These are phyloP conservation scores for Penicillium robsamsonii DNA, from an alignment of 495 filamentous ascomycete genomes.

Conservation along the genomic window DNA sequence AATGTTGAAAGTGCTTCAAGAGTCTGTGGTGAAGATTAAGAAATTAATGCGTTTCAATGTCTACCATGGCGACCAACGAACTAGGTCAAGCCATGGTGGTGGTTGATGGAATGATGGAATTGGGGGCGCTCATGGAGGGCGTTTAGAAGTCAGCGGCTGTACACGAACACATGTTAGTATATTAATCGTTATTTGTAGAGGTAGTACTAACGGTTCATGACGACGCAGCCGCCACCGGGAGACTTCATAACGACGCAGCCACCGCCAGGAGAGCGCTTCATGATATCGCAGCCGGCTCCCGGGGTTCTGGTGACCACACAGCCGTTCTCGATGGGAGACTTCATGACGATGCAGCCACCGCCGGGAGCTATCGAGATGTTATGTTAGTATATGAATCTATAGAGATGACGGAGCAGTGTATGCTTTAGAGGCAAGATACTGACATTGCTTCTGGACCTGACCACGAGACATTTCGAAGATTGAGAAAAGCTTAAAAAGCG, in stretches of 20 bases:
- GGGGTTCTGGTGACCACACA: neutral
- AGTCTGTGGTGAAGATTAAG: neutral
- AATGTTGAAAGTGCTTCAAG: conserved; percentile 7
- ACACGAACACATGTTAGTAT: neutral
- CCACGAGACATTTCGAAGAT: conserved; percentile 38
- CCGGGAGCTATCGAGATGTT: conserved; percentile 32
- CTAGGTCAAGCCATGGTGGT: conserved; percentile 10
- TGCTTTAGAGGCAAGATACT: conserved; percentile 7
- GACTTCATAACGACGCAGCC: conserved; percentile 9
- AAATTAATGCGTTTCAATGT: conserved; percentile 7
- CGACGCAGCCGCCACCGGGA: conserved; percentile 9
- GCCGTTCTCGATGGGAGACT: neutral
- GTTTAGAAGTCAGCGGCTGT: conserved; percentile 15
- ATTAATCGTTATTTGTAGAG: neutral
- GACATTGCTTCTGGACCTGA: conserved; percentile 34
- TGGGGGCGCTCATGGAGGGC: conserved; percentile 13
- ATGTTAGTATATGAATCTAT: conserved; percentile 15
- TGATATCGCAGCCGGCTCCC: neutral
- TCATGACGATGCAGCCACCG: conserved; percentile 35
- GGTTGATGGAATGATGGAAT: conserved; percentile 9
- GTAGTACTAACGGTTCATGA: conserved; percentile 4
- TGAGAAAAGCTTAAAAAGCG: conserved; percentile 26
- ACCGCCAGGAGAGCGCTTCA: conserved; percentile 6
- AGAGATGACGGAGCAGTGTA: neutral
- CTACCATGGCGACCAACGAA: conserved; percentile 1